These are phyloP conservation scores for Rubus parviflorus DNA, from an alignment of 306 rosid genomes.

Conservation along the genomic window DNA sequence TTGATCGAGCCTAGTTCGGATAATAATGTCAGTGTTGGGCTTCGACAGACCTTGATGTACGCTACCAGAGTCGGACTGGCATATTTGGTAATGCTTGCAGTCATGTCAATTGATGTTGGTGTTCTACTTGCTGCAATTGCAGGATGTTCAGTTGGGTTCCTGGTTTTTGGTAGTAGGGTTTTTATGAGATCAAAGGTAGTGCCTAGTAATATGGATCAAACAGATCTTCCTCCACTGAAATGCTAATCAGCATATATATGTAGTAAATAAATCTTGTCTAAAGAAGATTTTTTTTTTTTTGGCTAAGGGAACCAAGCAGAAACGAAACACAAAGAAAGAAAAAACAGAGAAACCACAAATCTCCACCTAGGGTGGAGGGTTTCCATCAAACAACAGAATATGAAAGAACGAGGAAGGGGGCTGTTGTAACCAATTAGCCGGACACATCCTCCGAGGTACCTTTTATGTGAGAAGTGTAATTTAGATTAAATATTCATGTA, in stretches of 20 bases:
- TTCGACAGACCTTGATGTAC: conserved; percentile 22
- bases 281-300: too few species aligned
- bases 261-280: too few species aligned
- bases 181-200: not conserved
- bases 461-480: not conserved
- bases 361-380: too few species aligned
- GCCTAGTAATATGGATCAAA: not conserved
- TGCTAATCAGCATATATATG: conserved; percentile 1
- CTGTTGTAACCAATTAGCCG: too few species aligned
- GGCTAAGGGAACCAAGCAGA: too few species aligned
- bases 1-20: not conserved
- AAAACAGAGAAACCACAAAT: too few species aligned
- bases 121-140: conserved; percentile 18
- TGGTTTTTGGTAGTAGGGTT: conserved; percentile 15
- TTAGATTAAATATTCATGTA: not conserved
- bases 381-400: too few species aligned
- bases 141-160: conserved; percentile 28
- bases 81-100: conserved; percentile 34
- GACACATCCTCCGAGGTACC: too few species aligned
- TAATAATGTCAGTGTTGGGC: conserved; percentile 7
- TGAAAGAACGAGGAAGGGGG: too few species aligned
- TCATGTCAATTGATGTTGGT: conserved; percentile 21
- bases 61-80: conserved; percentile 19
- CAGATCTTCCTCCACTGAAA: conserved; percentile 23
- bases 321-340: too few species aligned